These are phyloP conservation scores for Heterobasidion parviporum DNA, from an alignment of 1,284 basidiomycete genomes.

Conservation along the genomic window DNA sequence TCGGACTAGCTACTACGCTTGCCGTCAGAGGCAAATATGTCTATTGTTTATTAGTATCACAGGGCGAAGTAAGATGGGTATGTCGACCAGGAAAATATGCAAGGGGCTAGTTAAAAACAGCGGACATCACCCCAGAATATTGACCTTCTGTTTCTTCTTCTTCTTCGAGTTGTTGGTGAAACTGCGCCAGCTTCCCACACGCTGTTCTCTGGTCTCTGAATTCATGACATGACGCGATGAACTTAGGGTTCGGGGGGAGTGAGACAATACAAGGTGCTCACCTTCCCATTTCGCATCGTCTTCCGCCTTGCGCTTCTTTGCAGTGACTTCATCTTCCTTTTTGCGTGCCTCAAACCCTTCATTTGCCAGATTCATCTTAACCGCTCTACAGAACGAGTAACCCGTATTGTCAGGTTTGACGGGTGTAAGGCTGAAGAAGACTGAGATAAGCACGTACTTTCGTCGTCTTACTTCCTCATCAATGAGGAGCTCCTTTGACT, in stretches of 20 bases:
- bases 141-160: slow-evolving; percentile 74
- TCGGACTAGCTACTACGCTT: slow-evolving; percentile 1
- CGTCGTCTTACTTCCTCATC: slow-evolving; percentile 75
- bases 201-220: slow-evolving; percentile 64
- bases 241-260: not conserved
- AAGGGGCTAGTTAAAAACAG: not conserved
- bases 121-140: slow-evolving; percentile 50
- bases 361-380: slow-evolving; percentile 82
- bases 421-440: not conserved
- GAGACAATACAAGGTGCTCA: slow-evolving; percentile 21
- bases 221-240: not conserved
- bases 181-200: slow-evolving; percentile 75
- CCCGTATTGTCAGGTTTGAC: not conserved
- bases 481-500: slow-evolving; percentile 72
- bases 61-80: not conserved
- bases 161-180: slow-evolving; percentile 46
- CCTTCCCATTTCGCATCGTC: slow-evolving; percentile 80
- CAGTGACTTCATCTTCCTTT: slow-evolving; percentile 72
- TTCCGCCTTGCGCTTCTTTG: slow-evolving; percentile 73
- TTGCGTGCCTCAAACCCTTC: slow-evolving; percentile 77
- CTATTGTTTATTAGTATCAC: not conserved
- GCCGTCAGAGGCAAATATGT: not conserved
- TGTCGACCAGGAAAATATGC: not conserved
- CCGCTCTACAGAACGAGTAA: slow-evolving; percentile 37
- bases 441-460: slow-evolving; percentile 43